phyloP scores from a whole-genome alignment of 1,284 basidiomycete genomes.

The Microbotryum violaceum region DNA sequence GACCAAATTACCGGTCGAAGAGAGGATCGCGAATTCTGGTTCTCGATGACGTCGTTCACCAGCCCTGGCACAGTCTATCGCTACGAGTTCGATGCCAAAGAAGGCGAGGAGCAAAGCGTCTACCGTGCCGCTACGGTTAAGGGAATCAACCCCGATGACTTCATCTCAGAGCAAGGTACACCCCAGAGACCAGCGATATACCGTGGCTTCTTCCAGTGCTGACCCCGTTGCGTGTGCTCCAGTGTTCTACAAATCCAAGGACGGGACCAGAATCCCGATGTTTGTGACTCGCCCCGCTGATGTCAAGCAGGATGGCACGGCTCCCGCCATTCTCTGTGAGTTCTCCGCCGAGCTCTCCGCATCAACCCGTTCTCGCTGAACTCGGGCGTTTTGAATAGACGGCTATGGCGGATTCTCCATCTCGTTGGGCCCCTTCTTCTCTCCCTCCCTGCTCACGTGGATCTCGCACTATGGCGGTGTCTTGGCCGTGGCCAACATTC shows the following conservation, averaged over 20 bases:
- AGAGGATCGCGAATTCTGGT: slow-evolving; percentile 59
- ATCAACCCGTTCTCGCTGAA: too few species aligned
- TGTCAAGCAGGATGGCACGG: slow-evolving; percentile 57
- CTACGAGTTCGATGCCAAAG: slow-evolving; percentile 52
- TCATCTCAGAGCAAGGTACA: slow-evolving; percentile 58
- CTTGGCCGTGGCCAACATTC: slow-evolving; percentile 50
- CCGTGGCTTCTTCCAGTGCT: background rate
- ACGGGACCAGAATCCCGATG: slow-evolving; percentile 77
- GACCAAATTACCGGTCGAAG: slow-evolving; percentile 51
- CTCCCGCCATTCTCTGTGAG: slow-evolving; percentile 60
- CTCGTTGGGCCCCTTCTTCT: slow-evolving; percentile 41
- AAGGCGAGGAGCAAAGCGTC: slow-evolving; percentile 52
- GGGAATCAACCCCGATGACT: slow-evolving; percentile 63
- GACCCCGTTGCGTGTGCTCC: slow-evolving; percentile 29
- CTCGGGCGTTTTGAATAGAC: slow-evolving; percentile 36
- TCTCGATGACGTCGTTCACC: slow-evolving; percentile 61
- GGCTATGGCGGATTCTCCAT: slow-evolving; percentile 73
- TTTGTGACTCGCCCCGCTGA: slow-evolving; percentile 72
- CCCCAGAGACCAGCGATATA: background rate
- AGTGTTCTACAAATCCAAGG: slow-evolving; percentile 70
- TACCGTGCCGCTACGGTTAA: slow-evolving; percentile 57
- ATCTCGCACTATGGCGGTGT: slow-evolving; percentile 64
- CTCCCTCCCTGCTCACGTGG: slow-evolving; percentile 58
- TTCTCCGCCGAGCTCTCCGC: too few species aligned
- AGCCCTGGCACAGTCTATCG: slow-evolving; percentile 61